Percentiles rank a stretch among this genome's conserved stretches.
phyloP scores from a whole-genome alignment of 495 filamentous ascomycete species.

The Penicillium mononematosum region DNA sequence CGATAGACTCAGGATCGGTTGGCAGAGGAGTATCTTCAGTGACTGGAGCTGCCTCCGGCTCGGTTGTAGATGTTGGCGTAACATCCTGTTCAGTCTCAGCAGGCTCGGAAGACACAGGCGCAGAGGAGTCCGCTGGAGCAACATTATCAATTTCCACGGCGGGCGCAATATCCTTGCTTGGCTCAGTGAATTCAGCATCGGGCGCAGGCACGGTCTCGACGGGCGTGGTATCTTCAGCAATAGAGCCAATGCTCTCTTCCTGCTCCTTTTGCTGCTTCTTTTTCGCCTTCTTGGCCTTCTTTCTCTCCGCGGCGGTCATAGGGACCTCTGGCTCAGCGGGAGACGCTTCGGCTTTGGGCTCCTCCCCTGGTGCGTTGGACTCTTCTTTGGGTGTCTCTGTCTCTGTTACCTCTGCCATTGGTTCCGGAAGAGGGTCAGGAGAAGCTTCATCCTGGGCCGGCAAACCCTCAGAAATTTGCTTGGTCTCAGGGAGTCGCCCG shows the following conservation, averaged over 20 bases:
- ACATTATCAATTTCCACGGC: neutral
- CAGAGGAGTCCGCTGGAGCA: neutral
- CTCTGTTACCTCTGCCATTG: neutral
- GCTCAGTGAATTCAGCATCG: slow-evolving; percentile 4
- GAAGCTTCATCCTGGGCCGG: slow-evolving; percentile 1
- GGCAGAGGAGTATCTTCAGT: neutral
- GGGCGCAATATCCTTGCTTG: slow-evolving; percentile 5
- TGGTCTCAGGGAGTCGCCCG: slow-evolving; percentile 5
- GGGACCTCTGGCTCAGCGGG: slow-evolving; percentile 18
- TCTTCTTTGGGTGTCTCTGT: neutral
- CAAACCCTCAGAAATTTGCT: neutral
- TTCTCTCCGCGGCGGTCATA: slow-evolving; percentile 34
- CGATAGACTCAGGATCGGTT: slow-evolving; percentile 6
- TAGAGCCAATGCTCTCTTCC: slow-evolving; percentile 6
- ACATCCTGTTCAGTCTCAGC: slow-evolving; percentile 5
- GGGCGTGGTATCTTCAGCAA: slow-evolving; percentile 13
- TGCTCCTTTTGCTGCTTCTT: slow-evolving; percentile 20
- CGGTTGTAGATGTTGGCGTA: slow-evolving; percentile 1
- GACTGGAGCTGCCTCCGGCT: neutral
- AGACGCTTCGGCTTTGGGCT: neutral
- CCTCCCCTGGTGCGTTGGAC: neutral
- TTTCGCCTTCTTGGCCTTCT: slow-evolving; percentile 36
- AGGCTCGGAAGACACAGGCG: neutral
- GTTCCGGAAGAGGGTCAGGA: neutral
- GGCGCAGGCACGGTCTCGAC: neutral